Base-by-base conservation (phyloP, 345 rosid genomes). In the Eutrema yunnanense region DNA sequence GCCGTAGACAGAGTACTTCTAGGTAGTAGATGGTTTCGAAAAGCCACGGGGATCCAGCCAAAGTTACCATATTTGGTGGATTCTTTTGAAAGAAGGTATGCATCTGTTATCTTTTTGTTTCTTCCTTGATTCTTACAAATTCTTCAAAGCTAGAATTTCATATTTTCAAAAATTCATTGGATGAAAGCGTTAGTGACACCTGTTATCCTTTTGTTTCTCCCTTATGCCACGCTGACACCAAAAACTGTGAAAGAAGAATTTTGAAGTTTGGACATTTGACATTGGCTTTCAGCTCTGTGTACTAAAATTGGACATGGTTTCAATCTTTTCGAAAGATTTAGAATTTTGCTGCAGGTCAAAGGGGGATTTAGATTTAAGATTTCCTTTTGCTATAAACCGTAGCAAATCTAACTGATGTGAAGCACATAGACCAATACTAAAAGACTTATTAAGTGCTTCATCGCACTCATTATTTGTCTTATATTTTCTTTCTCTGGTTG, bases 1-100 rank as follows among this genome's bases (percentile, higher is more conserved):
- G 88, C 92, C 4, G 88, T 95, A 26, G 99, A 95, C 69, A 92
- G 72, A 78, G 83, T 87, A 59, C 85, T 95, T 38, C 69, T 95
- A 38, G 97, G 99, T 52, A 88, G 89, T 68, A 83, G 93, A 83
- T 92, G 99, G 97, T 82, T 92, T 75, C 89, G 97, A 46, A 95
- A 89, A 83, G 92, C 89, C 36, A 83, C 93, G 9, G 97, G 99
- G 46, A 92, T 95, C 80, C 97, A 95, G 71, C 97, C 99, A 19
- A 84, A 87, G 73, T 90, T 87, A 81, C 96, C 97, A 29, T 92
- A 95, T 64, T 72, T 90, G 74, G 89, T 95, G 2, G 99, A 95
- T 81, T 88, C 97, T 32, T 95, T 95, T 76, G 96, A 95, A 83
- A 87, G 83, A 80, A 87, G 97, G 99, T 89, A 84, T 71, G 32